Percentiles rank a stretch among this genome's conserved stretches.
Conservation (phyloP, 805 yeast species). For the Komagataella pseudopastoris region DNA sequence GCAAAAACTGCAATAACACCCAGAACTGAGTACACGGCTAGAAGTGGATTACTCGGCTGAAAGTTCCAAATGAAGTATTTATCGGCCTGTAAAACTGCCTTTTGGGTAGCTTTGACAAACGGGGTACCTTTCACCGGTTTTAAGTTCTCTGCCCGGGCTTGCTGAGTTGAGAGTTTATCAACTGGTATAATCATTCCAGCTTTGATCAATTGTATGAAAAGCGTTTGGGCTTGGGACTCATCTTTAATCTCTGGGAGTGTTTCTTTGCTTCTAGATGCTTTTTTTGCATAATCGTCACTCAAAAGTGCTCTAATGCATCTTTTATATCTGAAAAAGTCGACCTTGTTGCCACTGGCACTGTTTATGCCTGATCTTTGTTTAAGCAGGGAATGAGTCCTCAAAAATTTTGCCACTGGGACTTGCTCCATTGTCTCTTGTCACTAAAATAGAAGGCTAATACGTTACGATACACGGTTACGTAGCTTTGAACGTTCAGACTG, state of each 20-base stretch:
- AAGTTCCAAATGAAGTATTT: slow-evolving; percentile 79
- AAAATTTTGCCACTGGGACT: slow-evolving; percentile 53
- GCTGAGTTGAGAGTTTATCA: slow-evolving; percentile 54
- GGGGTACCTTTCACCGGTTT: slow-evolving; percentile 53
- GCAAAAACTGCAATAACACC: slow-evolving; percentile 52
- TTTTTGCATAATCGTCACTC: slow-evolving; percentile 50
- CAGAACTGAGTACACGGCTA: slow-evolving; percentile 47
- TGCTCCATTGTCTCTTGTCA: slow-evolving; percentile 35
- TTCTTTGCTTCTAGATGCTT: slow-evolving; percentile 30
- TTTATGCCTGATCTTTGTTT: slow-evolving; percentile 66
- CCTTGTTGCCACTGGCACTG: slow-evolving; percentile 50
- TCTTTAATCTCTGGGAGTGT: slow-evolving; percentile 22
- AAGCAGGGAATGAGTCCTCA: slow-evolving; percentile 51
- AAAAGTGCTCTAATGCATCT: slow-evolving; percentile 69
- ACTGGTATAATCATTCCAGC: slow-evolving; percentile 67
- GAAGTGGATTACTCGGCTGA: slow-evolving; percentile 55
- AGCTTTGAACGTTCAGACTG: background rate
- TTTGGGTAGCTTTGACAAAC: slow-evolving; percentile 36
- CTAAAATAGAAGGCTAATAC: background rate
- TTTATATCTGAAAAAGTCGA: slow-evolving; percentile 80
- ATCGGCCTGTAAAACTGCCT: slow-evolving; percentile 48
- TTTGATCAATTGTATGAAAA: slow-evolving; percentile 57
- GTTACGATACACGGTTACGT: background rate
- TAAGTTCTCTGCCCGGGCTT: slow-evolving; percentile 48
- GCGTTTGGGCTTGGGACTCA: slow-evolving; percentile 43